Conservation (phyloP, 139 green algal genomes). For the Chlamydomonas asymmetrica region DNA sequence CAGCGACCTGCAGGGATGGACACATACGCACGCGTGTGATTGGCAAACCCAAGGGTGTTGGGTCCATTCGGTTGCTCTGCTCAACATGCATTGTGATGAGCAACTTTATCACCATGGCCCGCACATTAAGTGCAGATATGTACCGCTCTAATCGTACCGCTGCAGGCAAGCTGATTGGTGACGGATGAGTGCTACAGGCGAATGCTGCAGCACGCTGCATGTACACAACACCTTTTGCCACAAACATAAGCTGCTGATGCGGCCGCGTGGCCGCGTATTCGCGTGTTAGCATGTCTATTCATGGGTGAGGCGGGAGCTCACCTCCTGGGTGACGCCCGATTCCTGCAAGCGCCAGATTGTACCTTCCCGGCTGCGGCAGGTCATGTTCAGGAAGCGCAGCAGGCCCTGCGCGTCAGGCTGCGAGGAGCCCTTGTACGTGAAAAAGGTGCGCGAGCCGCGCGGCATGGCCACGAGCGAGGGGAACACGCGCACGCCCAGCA, state of each 20-base stretch:
- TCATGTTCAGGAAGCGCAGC: conserved; percentile 50
- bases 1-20: too few species aligned
- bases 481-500: conserved; percentile 33
- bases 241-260: not conserved
- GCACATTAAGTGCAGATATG: too few species aligned
- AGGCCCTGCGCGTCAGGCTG: conserved; percentile 30
- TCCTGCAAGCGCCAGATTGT: conserved; percentile 20
- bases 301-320: not conserved
- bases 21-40: too few species aligned
- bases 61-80: too few species aligned
- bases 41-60: too few species aligned
- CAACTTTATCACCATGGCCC: too few species aligned
- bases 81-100: too few species aligned
- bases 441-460: conserved; percentile 29
- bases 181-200: not conserved
- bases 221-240: not conserved
- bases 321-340: not conserved
- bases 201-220: not conserved
- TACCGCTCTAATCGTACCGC: too few species aligned
- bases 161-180: not conserved
- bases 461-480: conserved; percentile 43
- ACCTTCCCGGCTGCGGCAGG: conserved; percentile 33
- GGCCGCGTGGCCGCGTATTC: not conserved
- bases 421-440: conserved; percentile 38
- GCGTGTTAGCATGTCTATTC: not conserved